phyloP scores from a whole-genome alignment of 257 asterid genomes.

The Fraxinus excelsior region DNA sequence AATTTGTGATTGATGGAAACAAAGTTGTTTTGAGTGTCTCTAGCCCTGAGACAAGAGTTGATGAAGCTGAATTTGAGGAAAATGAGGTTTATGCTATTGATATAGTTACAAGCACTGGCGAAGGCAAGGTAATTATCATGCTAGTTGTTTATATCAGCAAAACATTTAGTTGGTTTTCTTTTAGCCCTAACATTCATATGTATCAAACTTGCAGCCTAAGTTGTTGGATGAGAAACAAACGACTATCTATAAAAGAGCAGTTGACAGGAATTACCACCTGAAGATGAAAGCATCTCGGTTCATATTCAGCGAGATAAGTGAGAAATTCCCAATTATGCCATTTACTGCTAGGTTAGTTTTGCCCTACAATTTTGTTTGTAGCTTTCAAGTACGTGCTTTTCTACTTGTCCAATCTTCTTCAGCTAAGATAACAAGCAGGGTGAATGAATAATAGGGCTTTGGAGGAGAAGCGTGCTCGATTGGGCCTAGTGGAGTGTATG shows the following conservation, averaged over 20 bases:
- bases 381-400: neutral
- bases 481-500: conserved; percentile 87
- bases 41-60: conserved; percentile 79
- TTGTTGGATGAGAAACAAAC: conserved; percentile 92
- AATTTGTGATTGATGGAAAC: conserved; percentile 92
- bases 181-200: neutral
- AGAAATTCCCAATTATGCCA: conserved; percentile 85
- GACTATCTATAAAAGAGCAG: conserved; percentile 86
- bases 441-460: conserved; percentile 58
- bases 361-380: neutral
- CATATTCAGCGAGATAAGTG: conserved; percentile 86
- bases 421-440: conserved; percentile 1
- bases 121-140: conserved; percentile 68
- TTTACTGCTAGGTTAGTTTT: conserved; percentile 63
- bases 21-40: conserved; percentile 78
- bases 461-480: conserved; percentile 91
- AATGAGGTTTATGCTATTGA: conserved; percentile 85
- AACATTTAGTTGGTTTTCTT: neutral
- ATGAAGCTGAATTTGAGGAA: conserved; percentile 91
- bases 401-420: neutral
- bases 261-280: conserved; percentile 76
- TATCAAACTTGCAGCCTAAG: conserved; percentile 53
- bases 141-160: neutral
- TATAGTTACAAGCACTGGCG: conserved; percentile 90
- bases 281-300: conserved; percentile 93